Evolutionary conservation across 2,329 filamentous ascomycete genomes (phyloP).

Genomic region (Colletotrichum horii): DNA sequence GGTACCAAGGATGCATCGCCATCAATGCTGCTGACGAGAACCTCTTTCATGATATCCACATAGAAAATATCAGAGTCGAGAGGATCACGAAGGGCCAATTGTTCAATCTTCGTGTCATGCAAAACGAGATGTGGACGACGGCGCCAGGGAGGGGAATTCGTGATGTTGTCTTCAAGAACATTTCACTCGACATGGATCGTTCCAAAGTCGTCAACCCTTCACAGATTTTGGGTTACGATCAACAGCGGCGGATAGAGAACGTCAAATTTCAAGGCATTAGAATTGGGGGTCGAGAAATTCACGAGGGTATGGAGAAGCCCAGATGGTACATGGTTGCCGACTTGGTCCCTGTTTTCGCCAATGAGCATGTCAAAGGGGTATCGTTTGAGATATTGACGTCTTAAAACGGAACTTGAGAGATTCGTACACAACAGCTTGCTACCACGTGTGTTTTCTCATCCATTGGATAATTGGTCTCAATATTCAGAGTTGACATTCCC

Average conservation of each 20-base stretch:
- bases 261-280: neutral
- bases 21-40: constrained; percentile 39
- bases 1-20: constrained; percentile 39
- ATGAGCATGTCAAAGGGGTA: constrained; percentile 19
- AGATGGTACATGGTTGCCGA: neutral
- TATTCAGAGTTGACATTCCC: neutral
- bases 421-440: neutral
- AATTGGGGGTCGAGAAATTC: neutral
- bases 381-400: neutral
- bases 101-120: constrained; percentile 37
- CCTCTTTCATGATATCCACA: constrained; percentile 28
- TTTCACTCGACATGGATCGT: neutral
- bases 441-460: neutral
- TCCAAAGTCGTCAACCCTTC: neutral
- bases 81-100: constrained; percentile 34
- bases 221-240: neutral
- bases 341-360: neutral
- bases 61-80: constrained; percentile 36
- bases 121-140: constrained; percentile 37
- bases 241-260: neutral
- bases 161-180: constrained; percentile 28
- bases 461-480: neutral
- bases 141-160: constrained; percentile 35
- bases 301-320: neutral
- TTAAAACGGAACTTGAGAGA: neutral